Percentiles rank a stretch among this genome's conserved stretches.
These are phyloP conservation scores for Albizia julibrissin DNA, from an alignment of 306 rosid species.

Conservation along the genomic window DNA sequence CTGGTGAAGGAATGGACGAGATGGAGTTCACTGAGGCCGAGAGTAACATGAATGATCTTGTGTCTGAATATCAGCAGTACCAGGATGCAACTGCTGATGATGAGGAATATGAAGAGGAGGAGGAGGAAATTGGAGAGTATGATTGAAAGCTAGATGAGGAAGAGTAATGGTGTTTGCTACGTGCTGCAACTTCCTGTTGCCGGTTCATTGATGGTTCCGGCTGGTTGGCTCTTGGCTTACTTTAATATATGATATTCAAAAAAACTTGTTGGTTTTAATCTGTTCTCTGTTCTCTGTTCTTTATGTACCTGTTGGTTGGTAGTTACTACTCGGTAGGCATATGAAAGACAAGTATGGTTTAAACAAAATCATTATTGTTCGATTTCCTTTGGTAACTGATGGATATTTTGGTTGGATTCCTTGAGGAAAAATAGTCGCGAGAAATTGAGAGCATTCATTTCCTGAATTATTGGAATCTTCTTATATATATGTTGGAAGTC, in stretches of 20 bases:
- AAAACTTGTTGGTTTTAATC: constrained; percentile 22
- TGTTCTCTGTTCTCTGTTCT: neutral
- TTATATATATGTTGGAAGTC: too few species aligned
- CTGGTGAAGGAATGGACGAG: constrained; percentile 48
- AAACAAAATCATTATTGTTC: constrained; percentile 1
- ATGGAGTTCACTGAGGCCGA: constrained; percentile 47
- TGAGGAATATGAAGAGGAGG: constrained; percentile 61
- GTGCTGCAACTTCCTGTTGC: constrained; percentile 62
- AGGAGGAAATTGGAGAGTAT: constrained; percentile 30
- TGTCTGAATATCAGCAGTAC: constrained; percentile 77
- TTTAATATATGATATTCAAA: constrained; percentile 35
- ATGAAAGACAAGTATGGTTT: neutral
- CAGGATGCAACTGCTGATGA: constrained; percentile 85
- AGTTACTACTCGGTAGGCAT: neutral
- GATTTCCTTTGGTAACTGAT: neutral
- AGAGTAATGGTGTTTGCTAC: too few species aligned
- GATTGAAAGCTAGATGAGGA: neutral
- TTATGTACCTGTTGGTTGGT: neutral
- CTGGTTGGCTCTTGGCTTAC: constrained; percentile 26
- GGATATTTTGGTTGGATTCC: neutral
- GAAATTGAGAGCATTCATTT: neutral
- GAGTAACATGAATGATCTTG: constrained; percentile 80
- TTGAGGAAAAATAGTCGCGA: neutral
- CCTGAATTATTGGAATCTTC: too few species aligned
- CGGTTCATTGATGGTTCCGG: constrained; percentile 41